A percentile compares a stretch with the other conserved stretches of the same genome.
phyloP scores from a whole-genome alignment of 164 flowering plant genomes.

The Annona cherimola region DNA sequence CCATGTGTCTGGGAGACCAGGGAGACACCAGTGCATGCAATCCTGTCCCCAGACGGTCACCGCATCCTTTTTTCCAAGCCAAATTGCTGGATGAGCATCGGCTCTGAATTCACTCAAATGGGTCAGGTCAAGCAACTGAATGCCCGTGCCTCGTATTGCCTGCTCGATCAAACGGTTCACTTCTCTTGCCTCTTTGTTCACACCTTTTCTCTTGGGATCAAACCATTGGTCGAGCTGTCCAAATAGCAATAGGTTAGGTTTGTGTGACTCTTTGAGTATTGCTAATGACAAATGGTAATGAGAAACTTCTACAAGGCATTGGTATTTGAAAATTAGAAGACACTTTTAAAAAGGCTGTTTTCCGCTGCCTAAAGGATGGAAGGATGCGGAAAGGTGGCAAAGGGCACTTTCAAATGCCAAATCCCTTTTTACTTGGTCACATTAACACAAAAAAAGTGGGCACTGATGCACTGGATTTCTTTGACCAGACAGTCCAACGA shows the following conservation, averaged over 20 bases:
- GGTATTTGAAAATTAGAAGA: no score
- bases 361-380: no score
- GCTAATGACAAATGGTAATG: background rate
- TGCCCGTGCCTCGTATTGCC: constrained; percentile 47
- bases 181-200: constrained; percentile 79
- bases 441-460: no score
- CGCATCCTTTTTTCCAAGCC: constrained; percentile 93
- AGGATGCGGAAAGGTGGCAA: no score
- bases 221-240: constrained; percentile 90
- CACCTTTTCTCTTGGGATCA: constrained; percentile 80
- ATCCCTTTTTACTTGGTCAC: no score
- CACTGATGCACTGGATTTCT: no score
- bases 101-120: constrained; percentile 92
- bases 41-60: constrained; percentile 96
- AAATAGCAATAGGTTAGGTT: constrained; percentile 18
- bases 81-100: constrained; percentile 94
- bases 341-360: no score
- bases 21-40: constrained; percentile 99
- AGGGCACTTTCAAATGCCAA: no score
- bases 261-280: background rate
- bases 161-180: constrained; percentile 53
- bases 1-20: constrained; percentile 97
- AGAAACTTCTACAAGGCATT: no score
- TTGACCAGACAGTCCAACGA: no score
- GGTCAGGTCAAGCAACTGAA: constrained; percentile 63